Conservation (phyloP, 768 basidiomycete species). For the Leccinum variicolor region DNA sequence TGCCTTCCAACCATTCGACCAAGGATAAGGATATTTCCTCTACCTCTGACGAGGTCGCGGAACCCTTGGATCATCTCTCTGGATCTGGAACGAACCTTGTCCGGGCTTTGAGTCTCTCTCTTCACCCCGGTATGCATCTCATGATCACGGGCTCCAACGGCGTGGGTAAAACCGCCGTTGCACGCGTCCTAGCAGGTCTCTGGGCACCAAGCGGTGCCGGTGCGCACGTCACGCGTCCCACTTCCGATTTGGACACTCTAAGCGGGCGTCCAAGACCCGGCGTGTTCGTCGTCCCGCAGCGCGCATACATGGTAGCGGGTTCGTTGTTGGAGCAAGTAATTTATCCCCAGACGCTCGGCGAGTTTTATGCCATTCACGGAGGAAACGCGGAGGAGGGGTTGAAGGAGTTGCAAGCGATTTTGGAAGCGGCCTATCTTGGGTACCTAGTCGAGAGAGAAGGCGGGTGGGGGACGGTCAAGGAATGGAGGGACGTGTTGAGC, state of each 20-base stretch:
- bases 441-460: constrained; percentile 88
- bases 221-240: constrained; percentile 31
- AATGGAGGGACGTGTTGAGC: constrained; percentile 87
- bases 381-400: constrained; percentile 47
- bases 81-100: constrained; percentile 50
- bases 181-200: constrained; percentile 83
- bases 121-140: constrained; percentile 75
- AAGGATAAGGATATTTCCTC: constrained; percentile 2
- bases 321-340: constrained; percentile 90
- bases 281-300: constrained; percentile 87
- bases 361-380: constrained; percentile 65
- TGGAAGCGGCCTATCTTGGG: constrained; percentile 77
- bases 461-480: constrained; percentile 85
- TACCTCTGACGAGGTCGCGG: constrained; percentile 13
- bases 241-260: constrained; percentile 22
- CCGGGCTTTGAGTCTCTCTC: constrained; percentile 58
- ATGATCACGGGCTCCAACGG: constrained; percentile 95
- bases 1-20: not conserved
- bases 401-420: constrained; percentile 68
- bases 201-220: constrained; percentile 64
- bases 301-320: constrained; percentile 89
- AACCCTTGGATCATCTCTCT: constrained; percentile 14
- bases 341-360: constrained; percentile 68
- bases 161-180: constrained; percentile 87
- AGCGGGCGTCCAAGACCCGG: constrained; percentile 36